A percentile compares a stretch with the other conserved stretches of the same genome.
These are phyloP conservation scores for Lachancea waltii DNA, from an alignment of 805 yeast species.

Conservation along the genomic window DNA sequence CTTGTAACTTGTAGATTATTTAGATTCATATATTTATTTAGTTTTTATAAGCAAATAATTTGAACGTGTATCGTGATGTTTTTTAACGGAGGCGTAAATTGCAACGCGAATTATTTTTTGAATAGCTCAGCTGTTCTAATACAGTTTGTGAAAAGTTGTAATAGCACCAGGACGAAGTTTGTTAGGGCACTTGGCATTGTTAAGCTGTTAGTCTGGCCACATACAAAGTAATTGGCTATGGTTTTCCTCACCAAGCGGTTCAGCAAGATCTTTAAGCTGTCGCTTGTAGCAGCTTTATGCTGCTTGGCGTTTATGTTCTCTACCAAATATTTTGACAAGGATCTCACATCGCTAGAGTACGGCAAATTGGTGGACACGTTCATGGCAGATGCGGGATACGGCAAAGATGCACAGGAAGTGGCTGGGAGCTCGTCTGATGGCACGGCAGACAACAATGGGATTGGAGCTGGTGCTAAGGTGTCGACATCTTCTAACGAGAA, in stretches of 20 bases:
- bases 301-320: conserved; percentile 13
- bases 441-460: neutral
- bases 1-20: neutral
- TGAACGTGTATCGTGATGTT: too few species aligned
- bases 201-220: neutral
- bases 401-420: neutral
- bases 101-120: too few species aligned
- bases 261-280: conserved; percentile 16
- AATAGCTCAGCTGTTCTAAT: too few species aligned
- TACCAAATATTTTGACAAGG: conserved; percentile 12
- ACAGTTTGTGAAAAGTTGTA: too few species aligned
- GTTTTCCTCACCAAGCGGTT: conserved; percentile 16
- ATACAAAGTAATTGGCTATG: conserved; percentile 6
- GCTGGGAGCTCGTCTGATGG: neutral
- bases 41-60: too few species aligned
- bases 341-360: conserved; percentile 17
- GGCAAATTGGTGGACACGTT: conserved; percentile 10
- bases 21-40: neutral
- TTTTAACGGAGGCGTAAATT: too few species aligned
- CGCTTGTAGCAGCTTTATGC: conserved; percentile 9
- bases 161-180: neutral
- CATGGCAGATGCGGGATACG: neutral
- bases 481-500: neutral
- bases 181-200: neutral
- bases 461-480: neutral